Evolutionary conservation across 2,329 filamentous ascomycete genomes (phyloP).

Genomic region (Calonectria honghensis): DNA sequence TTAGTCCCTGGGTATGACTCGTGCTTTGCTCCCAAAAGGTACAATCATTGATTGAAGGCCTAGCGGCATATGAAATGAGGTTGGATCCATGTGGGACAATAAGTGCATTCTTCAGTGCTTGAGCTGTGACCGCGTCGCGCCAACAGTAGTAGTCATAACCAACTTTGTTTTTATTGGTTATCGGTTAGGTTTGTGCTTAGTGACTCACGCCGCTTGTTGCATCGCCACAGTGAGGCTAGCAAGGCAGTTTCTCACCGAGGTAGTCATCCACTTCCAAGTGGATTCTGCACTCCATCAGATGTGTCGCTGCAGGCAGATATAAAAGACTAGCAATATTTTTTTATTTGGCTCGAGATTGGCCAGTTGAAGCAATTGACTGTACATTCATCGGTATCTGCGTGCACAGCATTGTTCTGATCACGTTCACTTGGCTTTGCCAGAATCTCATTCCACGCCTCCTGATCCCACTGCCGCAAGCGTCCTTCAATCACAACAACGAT

Average conservation of each 20-base stretch:
- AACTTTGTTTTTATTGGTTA: not conserved
- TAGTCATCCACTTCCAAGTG: not conserved
- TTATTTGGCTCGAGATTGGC: not conserved
- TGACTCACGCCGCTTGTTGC: conserved; percentile 35
- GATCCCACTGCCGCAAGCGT: not conserved
- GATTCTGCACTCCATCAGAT: no score
- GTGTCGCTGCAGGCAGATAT: not conserved
- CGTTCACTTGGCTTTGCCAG: no score
- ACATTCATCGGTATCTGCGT: no score
- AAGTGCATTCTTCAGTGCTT: not conserved
- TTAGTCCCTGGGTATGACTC: not conserved
- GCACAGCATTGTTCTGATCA: not conserved
- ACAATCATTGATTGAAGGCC: not conserved
- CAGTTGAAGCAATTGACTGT: not conserved
- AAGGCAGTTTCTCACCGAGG: conserved; percentile 3
- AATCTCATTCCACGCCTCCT: not conserved
- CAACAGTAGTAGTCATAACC: not conserved
- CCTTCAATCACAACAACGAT: not conserved
- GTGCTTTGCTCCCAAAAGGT: not conserved
- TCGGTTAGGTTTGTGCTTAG: not conserved
- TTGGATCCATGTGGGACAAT: not conserved
- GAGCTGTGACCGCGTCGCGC: no score
- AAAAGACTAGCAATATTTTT: not conserved
- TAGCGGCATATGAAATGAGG: not conserved
- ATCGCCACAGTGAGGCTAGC: conserved; percentile 31